Evolutionary conservation across 371 early-diverging fungal species (phyloP).

Genomic region (Mortierella sp.): DNA sequence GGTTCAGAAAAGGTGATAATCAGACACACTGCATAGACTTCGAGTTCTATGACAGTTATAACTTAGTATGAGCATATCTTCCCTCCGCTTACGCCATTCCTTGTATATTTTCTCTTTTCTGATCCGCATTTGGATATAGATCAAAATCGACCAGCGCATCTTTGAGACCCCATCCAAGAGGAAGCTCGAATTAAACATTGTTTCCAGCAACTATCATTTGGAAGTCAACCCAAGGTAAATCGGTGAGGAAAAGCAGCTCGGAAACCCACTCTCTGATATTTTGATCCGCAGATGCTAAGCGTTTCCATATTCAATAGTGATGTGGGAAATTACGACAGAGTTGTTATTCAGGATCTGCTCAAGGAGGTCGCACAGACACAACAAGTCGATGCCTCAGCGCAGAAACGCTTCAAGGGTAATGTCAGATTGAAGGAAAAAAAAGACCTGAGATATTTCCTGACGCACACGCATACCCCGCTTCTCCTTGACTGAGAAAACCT

Average conservation of each 20-base stretch:
- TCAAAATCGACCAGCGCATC: slow-evolving; percentile 88
- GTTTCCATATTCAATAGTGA: slow-evolving; percentile 67
- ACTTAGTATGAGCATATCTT: too few species aligned
- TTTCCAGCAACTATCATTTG: slow-evolving; percentile 93
- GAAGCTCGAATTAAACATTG: slow-evolving; percentile 86
- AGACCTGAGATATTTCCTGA: background rate
- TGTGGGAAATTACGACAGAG: slow-evolving; percentile 95
- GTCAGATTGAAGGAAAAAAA: background rate
- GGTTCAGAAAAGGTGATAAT: slow-evolving; percentile 93
- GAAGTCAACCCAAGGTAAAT: slow-evolving; percentile 91
- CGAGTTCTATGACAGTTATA: too few species aligned
- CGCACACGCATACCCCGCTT: background rate
- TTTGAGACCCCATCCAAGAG: slow-evolving; percentile 87
- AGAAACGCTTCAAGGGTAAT: slow-evolving; percentile 88
- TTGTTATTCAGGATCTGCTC: slow-evolving; percentile 97
- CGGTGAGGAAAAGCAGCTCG: slow-evolving; percentile 2
- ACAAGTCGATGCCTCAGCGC: slow-evolving; percentile 87
- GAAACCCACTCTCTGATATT: too few species aligned
- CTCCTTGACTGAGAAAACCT: background rate
- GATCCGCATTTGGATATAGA: slow-evolving; percentile 55
- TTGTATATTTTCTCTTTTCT: background rate
- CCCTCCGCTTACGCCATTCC: too few species aligned
- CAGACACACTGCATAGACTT: too few species aligned
- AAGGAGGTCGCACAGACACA: slow-evolving; percentile 99
- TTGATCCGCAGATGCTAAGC: background rate